Percentiles rank a stretch among this genome's conserved stretches.
phyloP scores from a whole-genome alignment of 1,139 yeast genomes.

The Yamadazyma jaroonii region DNA sequence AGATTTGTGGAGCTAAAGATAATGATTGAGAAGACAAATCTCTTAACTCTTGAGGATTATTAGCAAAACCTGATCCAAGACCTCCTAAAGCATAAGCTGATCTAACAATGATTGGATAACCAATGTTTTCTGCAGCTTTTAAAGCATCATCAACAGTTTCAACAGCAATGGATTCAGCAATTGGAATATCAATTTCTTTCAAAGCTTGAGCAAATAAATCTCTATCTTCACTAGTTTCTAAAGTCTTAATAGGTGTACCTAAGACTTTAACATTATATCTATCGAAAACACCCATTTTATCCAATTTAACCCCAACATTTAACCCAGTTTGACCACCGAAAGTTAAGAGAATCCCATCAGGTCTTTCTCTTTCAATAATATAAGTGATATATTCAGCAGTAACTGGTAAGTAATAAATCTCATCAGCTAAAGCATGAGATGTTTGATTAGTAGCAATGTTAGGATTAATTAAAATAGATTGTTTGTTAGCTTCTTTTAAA shows the following conservation, averaged over 20 bases:
- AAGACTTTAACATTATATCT: conserved; percentile 89
- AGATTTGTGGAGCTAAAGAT: conserved; percentile 87
- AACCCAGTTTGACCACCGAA: conserved; percentile 99
- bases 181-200: conserved; percentile 90
- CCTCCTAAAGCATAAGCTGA: conserved; percentile 98
- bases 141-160: conserved; percentile 91
- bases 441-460: conserved; percentile 98
- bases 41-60: conserved; percentile 74
- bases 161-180: conserved; percentile 95
- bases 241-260: conserved; percentile 94
- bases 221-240: conserved; percentile 96
- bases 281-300: conserved; percentile 89
- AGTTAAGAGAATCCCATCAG: conserved; percentile 91
- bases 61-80: conserved; percentile 96
- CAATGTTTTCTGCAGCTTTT: conserved; percentile 78
- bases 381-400: conserved; percentile 94
- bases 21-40: conserved; percentile 86
- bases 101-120: conserved; percentile 96
- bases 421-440: conserved; percentile 92
- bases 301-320: conserved; percentile 92
- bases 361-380: conserved; percentile 91
- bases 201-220: conserved; percentile 93
- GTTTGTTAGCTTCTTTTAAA: conserved; percentile 81
- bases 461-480: conserved; percentile 88
- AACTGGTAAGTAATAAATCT: conserved; percentile 91